A percentile compares a stretch with the other conserved stretches of the same genome.
Evolutionary conservation across 2,329 filamentous ascomycete species (phyloP).

Genomic region (Aspergillus calidoustus): DNA sequence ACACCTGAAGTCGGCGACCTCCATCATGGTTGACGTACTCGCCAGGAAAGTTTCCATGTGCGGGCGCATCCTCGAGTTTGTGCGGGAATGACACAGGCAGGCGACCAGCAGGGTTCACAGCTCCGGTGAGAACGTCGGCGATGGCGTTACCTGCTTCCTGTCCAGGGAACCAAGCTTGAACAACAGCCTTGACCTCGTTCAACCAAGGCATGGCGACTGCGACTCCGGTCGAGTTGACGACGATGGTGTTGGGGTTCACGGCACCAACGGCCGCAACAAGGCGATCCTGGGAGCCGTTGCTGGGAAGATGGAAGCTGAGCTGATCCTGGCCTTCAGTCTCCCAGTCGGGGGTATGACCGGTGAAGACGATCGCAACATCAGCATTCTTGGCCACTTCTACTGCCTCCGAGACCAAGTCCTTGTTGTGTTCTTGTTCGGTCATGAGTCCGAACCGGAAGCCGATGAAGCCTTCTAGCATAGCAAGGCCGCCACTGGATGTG

Average conservation of each 20-base stretch:
- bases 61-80: slow-evolving; percentile 67
- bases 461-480: slow-evolving; percentile 7
- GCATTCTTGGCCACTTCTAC: slow-evolving; percentile 8
- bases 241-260: slow-evolving; percentile 18
- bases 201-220: slow-evolving; percentile 62
- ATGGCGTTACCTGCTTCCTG: slow-evolving; percentile 72
- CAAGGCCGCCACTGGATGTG: background rate
- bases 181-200: slow-evolving; percentile 64
- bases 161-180: slow-evolving; percentile 74
- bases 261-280: slow-evolving; percentile 17
- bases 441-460: slow-evolving; percentile 15
- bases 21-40: slow-evolving; percentile 64
- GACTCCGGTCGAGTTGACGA: slow-evolving; percentile 17
- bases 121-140: slow-evolving; percentile 68
- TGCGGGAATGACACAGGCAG: slow-evolving; percentile 67
- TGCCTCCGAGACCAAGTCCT: slow-evolving; percentile 13
- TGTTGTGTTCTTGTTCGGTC: slow-evolving; percentile 11
- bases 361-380: slow-evolving; percentile 18
- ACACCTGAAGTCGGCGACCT: slow-evolving; percentile 33
- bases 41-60: slow-evolving; percentile 74
- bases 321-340: slow-evolving; percentile 23
- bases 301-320: slow-evolving; percentile 18
- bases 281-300: slow-evolving; percentile 9
- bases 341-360: slow-evolving; percentile 18
- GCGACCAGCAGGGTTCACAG: slow-evolving; percentile 69